Conservation (phyloP, 1,139 yeast genomes). For the Yamadazyma atlantica region DNA sequence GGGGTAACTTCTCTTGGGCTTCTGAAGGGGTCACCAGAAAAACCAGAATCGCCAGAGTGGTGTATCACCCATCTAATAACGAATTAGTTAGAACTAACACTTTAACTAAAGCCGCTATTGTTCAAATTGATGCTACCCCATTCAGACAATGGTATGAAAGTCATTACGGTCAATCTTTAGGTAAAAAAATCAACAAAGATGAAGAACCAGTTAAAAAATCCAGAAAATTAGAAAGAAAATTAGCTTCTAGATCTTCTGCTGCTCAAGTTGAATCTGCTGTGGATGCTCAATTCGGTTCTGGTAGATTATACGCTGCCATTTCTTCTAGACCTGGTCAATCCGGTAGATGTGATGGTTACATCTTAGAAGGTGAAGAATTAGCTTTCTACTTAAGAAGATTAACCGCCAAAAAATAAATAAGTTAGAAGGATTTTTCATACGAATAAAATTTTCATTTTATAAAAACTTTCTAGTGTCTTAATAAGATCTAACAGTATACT, state of each 20-base stretch:
- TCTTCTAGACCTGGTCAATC: constrained; percentile 99
- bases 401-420: constrained; percentile 92
- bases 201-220: constrained; percentile 62
- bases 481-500: constrained; percentile 1
- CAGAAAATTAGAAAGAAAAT: constrained; percentile 84
- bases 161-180: constrained; percentile 93
- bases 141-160: constrained; percentile 99
- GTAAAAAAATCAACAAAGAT: constrained; percentile 62
- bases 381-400: constrained; percentile 99
- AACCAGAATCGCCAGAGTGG: constrained; percentile 98
- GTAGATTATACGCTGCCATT: constrained; percentile 97
- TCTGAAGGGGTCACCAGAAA: constrained; percentile 98
- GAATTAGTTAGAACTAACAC: constrained; percentile 99
- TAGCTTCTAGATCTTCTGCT: constrained; percentile 84
- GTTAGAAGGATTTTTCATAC: constrained; percentile 4
- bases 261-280: constrained; percentile 89
- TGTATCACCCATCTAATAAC: constrained; percentile 99
- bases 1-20: constrained; percentile 99
- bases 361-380: constrained; percentile 99
- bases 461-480: background rate
- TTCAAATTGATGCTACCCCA: constrained; percentile 99
- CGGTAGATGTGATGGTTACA: constrained; percentile 99
- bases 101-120: constrained; percentile 97
- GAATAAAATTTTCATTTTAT: no score
- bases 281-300: constrained; percentile 95